Evolutionary conservation across 2,329 filamentous ascomycete genomes (phyloP), one percentile per base, ranked within the genome.

Genomic region (Hypoxylon sp.): DNA sequence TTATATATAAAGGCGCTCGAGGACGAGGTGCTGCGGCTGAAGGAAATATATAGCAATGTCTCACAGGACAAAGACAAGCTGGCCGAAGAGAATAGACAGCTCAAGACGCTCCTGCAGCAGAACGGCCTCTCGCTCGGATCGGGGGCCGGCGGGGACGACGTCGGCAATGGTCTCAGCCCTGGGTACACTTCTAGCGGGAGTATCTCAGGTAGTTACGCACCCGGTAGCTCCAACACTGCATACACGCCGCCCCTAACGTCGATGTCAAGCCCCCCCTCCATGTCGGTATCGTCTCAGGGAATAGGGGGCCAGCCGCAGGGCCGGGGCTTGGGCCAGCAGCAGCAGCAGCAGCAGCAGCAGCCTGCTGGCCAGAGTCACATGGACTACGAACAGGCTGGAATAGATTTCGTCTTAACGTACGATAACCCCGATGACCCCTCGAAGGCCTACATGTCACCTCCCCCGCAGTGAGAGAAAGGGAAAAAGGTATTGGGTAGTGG

Each of bases 1-100:
- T 86, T 93, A 72, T 98, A 98, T 77, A 96, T 97, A 81, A 96
- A 96, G 77, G 89, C 91, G 10, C 86, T 98, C 15, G 95, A 99
- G 78, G 90, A 94, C 73, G 93, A 98, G 79, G 91, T 98, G 4
- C 84, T 96, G 19, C 89, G 93, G 50, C 83, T 98, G 44, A 95
- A 96, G 76, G 93, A 97, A 75, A 85, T 90, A n/a, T 94, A 89
- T 73, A 89, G 88, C 72, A 88, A 86, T 52, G 85, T 90, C 17
- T 85, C 88, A 6, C 88, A 91, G 70, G 92, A 96, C 75, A 92
- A 93, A 73, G 88, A 94, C 55, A 85, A 86, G 53, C 81, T 94
- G 7, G 84, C 86, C 47, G 88, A 93, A 56, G 94, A 98, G 78
- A 97, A 97, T 73, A 86, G 85, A 44, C 86, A 91, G 55, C 82